Evolutionary conservation across 2,329 filamentous ascomycete genomes (phyloP).

Genomic region (Diaporthe caulivora): DNA sequence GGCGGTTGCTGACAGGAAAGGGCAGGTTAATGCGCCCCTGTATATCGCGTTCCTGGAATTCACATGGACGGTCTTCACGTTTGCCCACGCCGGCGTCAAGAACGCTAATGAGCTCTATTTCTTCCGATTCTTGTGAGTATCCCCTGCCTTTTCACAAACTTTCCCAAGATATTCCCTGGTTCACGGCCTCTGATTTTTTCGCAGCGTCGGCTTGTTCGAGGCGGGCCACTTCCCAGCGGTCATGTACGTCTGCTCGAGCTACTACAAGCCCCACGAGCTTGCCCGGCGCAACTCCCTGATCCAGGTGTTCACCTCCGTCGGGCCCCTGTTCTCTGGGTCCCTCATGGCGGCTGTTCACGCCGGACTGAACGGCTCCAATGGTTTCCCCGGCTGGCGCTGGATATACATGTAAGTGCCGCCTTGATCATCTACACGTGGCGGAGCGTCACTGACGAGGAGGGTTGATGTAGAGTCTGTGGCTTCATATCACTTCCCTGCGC

Average conservation of each 20-base stretch:
- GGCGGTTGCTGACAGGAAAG: not conserved
- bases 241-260: constrained; percentile 48
- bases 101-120: not conserved
- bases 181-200: not conserved
- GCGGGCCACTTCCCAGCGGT: constrained; percentile 48
- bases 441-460: not conserved
- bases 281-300: constrained; percentile 47
- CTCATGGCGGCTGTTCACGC: constrained; percentile 8
- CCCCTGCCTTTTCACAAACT: not conserved
- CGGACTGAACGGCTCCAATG: not conserved
- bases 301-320: constrained; percentile 45
- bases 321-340: constrained; percentile 44
- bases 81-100: constrained; percentile 3
- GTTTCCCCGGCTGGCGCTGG: constrained; percentile 1
- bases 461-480: not conserved
- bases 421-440: rapidly evolving
- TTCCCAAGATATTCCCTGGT: too few relatives aligned
- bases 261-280: constrained; percentile 48
- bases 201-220: constrained; percentile 47
- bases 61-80: constrained; percentile 8
- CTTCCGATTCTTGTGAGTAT: not conserved
- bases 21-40: not conserved
- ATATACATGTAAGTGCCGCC: not conserved
- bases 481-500: constrained; percentile 1
- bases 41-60: constrained; percentile 21